A percentile compares a stretch with the other conserved stretches of the same genome.
phyloP scores from a whole-genome alignment of 495 filamentous ascomycete genomes.

The Podospora anserina region DNA sequence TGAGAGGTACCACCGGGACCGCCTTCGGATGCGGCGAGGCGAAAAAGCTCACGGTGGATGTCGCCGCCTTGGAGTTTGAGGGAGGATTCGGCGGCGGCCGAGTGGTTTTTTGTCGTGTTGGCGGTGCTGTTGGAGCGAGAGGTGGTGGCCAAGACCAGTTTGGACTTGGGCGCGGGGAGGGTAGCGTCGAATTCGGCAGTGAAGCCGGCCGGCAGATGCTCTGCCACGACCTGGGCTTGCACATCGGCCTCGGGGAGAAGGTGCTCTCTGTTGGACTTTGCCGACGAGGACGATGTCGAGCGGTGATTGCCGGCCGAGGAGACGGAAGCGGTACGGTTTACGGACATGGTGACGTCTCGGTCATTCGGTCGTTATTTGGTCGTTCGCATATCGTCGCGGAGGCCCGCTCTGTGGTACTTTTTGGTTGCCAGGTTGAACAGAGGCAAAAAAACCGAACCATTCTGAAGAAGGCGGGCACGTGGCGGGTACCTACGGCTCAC shows the following conservation, averaged over 20 bases:
- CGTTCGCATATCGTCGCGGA: not conserved
- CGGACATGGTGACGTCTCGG: not conserved
- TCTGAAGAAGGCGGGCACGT: not conserved
- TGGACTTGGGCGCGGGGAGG: slow-evolving; percentile 10
- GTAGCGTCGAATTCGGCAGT: slow-evolving; percentile 39
- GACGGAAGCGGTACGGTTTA: not conserved
- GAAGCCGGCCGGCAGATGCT: slow-evolving; percentile 46
- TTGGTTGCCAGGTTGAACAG: not conserved
- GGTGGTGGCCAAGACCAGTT: slow-evolving; percentile 9
- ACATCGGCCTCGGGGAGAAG: not conserved
- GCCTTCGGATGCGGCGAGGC: slow-evolving; percentile 52
- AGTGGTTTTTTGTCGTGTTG: slow-evolving; percentile 5
- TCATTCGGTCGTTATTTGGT: not conserved
- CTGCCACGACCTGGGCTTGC: slow-evolving; percentile 41
- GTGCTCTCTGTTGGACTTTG: not conserved
- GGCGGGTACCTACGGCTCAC: not conserved
- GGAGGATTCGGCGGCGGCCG: slow-evolving; percentile 50
- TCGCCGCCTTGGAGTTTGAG: slow-evolving; percentile 64
- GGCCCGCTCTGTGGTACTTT: not conserved
- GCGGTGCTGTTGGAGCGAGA: not conserved
- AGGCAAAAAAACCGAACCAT: not conserved
- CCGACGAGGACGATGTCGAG: not conserved
- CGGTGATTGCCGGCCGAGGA: not conserved
- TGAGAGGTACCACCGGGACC: slow-evolving; percentile 27
- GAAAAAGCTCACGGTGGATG: slow-evolving; percentile 67